Conservation (phyloP, 2,329 filamentous ascomycete species). For the Fusarium drepaniforme region DNA sequence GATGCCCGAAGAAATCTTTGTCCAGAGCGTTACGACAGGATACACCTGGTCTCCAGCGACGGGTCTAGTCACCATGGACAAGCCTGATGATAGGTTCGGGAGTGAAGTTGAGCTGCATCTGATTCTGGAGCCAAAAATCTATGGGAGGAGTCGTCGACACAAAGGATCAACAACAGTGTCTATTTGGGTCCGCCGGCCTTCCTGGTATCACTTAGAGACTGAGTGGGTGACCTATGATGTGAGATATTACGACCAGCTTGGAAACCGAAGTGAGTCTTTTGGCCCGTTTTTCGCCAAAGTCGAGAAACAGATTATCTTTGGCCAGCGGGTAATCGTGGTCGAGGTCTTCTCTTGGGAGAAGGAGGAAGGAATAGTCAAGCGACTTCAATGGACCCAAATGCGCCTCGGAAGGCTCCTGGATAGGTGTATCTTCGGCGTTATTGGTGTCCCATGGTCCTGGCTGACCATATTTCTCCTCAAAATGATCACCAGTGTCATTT, state of each 20-base stretch:
- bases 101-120: neutral
- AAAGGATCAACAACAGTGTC: neutral
- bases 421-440: neutral
- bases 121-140: neutral
- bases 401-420: neutral
- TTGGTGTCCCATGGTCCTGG: neutral
- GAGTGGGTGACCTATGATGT: neutral
- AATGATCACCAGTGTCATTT: no score
- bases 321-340: neutral
- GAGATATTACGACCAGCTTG: neutral
- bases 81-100: neutral
- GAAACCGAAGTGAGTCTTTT: neutral
- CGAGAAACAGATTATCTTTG: neutral
- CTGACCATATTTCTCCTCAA: neutral
- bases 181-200: neutral
- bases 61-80: neutral
- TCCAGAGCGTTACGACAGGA: no score
- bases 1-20: no score
- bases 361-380: neutral
- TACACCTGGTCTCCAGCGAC: neutral
- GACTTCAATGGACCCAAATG: neutral
- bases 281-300: neutral
- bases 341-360: neutral
- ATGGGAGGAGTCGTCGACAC: no score
- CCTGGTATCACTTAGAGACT: rapidly evolving